Evolutionary conservation across 805 yeast genomes (phyloP).

Genomic region (Candida krabiensis): DNA sequence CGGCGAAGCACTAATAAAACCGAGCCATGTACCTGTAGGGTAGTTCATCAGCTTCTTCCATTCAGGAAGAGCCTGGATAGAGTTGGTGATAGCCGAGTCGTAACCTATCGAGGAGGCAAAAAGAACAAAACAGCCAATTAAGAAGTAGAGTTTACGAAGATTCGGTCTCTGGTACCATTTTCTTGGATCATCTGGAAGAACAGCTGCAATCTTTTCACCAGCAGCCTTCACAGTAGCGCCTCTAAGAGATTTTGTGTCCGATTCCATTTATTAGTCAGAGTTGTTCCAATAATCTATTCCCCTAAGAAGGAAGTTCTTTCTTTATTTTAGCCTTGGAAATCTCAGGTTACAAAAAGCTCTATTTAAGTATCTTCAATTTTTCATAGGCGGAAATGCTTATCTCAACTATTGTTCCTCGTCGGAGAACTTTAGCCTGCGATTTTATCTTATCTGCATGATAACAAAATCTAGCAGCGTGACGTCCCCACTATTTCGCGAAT

Average conservation of each 20-base stretch:
- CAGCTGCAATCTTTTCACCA: slow-evolving; percentile 16
- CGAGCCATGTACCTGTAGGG: slow-evolving; percentile 21
- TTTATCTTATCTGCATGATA: no score
- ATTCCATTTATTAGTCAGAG: no score
- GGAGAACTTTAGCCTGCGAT: no score
- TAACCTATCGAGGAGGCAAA: slow-evolving; percentile 21
- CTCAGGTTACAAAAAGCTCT: no score
- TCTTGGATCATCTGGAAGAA: slow-evolving; percentile 18
- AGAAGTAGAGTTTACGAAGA: slow-evolving; percentile 14
- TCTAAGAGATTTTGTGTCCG: neutral
- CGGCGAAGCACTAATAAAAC: slow-evolving; percentile 21
- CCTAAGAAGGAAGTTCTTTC: no score
- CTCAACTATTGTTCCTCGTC: no score
- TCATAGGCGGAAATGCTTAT: no score
- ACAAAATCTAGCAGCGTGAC: no score
- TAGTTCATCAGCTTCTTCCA: slow-evolving; percentile 18
- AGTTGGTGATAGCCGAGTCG: slow-evolving; percentile 20
- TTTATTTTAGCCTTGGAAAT: no score
- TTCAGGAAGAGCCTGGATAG: slow-evolving; percentile 18
- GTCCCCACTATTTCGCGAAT: no score
- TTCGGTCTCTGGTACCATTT: slow-evolving; percentile 20
- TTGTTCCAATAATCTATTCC: no score
- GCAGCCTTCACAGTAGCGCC: slow-evolving; percentile 6
- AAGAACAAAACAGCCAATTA: slow-evolving; percentile 14
- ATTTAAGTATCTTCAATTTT: no score